These are phyloP conservation scores for Termitomyces sp. DNA, from an alignment of 768 basidiomycete species.

Conservation along the genomic window DNA sequence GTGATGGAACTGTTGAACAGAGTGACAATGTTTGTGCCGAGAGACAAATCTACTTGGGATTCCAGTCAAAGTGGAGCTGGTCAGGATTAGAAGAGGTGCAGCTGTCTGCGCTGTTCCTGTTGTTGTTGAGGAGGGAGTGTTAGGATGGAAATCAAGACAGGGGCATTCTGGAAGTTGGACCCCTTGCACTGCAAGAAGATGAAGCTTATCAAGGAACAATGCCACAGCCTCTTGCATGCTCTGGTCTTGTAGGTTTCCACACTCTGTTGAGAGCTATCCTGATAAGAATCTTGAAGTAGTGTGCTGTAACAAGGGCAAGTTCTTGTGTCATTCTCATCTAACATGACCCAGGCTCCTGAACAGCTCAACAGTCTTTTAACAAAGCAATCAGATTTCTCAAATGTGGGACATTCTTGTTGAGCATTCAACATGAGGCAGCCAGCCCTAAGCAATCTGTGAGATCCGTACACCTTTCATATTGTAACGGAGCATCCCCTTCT, in stretches of 20 bases:
- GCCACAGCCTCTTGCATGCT: conserved; percentile 78
- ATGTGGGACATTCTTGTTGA: conserved; percentile 91
- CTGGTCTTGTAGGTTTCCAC: conserved; percentile 88
- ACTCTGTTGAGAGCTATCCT: conserved; percentile 96
- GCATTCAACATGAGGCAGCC: conserved; percentile 12
- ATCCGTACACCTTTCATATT: conserved; percentile 73
- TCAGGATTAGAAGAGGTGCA: too few relatives aligned
- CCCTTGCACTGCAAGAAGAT: conserved; percentile 82
- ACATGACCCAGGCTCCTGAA: conserved; percentile 91
- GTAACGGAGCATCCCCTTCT: too few relatives aligned
- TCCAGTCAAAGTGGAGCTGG: too few relatives aligned
- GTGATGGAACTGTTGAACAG: too few relatives aligned
- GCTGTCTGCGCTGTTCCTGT: too few relatives aligned
- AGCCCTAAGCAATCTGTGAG: neutral
- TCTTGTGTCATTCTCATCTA: conserved; percentile 97
- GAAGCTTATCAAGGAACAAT: conserved; percentile 88
- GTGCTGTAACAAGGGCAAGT: conserved; percentile 94
- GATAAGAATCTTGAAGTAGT: conserved; percentile 99
- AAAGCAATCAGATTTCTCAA: conserved; percentile 96
- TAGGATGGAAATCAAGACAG: too few relatives aligned
- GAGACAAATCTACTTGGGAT: too few relatives aligned
- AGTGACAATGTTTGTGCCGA: too few relatives aligned
- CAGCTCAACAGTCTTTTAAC: conserved; percentile 97
- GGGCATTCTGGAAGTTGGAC: too few relatives aligned
- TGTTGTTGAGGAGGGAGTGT: too few relatives aligned